Conservation (phyloP, 2,329 filamentous ascomycete species). For the Pseudogymnoascus sp. region DNA sequence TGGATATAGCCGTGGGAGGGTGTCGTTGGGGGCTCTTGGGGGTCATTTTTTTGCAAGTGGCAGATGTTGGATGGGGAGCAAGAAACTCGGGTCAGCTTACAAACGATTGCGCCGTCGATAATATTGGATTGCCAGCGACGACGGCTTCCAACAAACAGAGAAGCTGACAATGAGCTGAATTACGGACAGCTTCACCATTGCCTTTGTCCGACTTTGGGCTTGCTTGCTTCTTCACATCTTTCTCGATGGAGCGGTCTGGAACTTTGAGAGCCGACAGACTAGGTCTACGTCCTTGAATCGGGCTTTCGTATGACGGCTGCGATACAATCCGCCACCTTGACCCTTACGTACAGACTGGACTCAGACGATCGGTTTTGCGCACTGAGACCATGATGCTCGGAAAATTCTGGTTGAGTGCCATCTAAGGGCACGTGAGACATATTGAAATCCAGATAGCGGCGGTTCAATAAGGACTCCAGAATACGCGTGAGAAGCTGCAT, state of each 20-base stretch:
- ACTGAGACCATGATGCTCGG: not conserved
- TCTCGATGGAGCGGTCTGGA: not conserved
- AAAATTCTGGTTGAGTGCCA: not conserved
- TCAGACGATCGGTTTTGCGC: not conserved
- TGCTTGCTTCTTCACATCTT: not conserved
- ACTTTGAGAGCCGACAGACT: not conserved
- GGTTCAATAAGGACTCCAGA: not conserved
- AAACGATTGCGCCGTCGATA: not conserved
- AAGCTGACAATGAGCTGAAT: not conserved
- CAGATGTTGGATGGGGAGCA: not conserved
- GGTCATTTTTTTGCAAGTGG: not conserved
- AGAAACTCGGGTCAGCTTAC: not conserved
- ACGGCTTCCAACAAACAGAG: not conserved
- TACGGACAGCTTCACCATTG: not conserved
- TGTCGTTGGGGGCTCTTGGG: not conserved
- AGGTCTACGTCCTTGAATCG: not conserved
- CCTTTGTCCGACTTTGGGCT: not conserved
- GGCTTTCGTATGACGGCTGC: not conserved
- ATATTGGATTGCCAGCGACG: not conserved
- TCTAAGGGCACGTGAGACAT: not conserved
- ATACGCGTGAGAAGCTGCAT: not conserved
- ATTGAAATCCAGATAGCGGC: not conserved
- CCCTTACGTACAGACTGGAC: not conserved
- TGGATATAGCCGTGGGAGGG: conserved; percentile 1
- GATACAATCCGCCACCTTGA: not conserved